A percentile compares a stretch with the other conserved stretches of the same genome.
phyloP scores from a whole-genome alignment of 345 rosid genomes.

The Aegle marmelos region DNA sequence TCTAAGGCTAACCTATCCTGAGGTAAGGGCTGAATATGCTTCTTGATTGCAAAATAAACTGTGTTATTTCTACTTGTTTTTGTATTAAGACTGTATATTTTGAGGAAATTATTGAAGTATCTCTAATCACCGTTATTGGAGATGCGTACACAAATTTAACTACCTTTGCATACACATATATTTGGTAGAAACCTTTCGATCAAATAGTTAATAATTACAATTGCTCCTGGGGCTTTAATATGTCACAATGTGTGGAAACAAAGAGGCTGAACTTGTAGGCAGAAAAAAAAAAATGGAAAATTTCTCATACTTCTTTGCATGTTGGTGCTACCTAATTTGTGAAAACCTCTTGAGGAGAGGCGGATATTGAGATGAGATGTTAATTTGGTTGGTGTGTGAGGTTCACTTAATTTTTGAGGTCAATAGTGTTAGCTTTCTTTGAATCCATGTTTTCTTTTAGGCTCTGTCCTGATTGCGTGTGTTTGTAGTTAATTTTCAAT shows the following conservation, averaged over 20 bases:
- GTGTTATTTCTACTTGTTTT: neutral
- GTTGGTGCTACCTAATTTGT: neutral
- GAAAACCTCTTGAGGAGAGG: neutral
- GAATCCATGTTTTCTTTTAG: neutral
- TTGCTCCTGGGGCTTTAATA: neutral
- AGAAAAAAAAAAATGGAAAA: neutral
- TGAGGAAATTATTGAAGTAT: neutral
- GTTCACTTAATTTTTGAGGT: neutral
- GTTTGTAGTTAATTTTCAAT: neutral
- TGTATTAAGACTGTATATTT: neutral
- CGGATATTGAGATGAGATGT: neutral
- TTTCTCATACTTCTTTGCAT: neutral
- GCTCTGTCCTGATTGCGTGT: neutral
- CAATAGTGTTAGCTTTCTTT: neutral
- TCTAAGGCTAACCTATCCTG: slow-evolving; percentile 82
- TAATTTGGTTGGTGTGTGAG: neutral
- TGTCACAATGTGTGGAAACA: no score
- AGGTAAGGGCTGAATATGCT: slow-evolving; percentile 42
- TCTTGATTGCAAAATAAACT: neutral
- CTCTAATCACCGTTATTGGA: neutral
- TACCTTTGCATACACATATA: neutral
- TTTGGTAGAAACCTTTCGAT: neutral
- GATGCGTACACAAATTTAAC: neutral
- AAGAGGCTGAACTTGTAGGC: neutral
- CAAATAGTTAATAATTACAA: neutral